Percentiles rank a stretch among this genome's conserved stretches.
phyloP scores from a whole-genome alignment of 2,329 filamentous ascomycete genomes.

The Aspergillus novofumigatus region DNA sequence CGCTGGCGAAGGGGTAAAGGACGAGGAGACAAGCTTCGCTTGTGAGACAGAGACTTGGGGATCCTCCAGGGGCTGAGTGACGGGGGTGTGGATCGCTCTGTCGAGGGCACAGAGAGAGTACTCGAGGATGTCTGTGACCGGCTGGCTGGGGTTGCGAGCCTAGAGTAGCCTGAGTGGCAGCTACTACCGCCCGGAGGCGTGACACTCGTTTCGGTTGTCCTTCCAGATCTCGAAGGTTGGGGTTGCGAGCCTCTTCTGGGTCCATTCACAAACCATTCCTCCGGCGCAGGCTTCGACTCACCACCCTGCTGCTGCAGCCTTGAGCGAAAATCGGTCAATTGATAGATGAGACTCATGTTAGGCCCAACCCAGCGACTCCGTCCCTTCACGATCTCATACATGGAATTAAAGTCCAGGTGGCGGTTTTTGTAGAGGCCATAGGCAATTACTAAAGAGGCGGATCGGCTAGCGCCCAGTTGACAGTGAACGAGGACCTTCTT shows the following conservation, averaged over 20 bases:
- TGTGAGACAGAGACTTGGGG: conserved; percentile 24
- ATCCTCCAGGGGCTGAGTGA: conserved; percentile 22
- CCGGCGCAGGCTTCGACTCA: conserved; percentile 27
- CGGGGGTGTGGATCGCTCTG: conserved; percentile 20
- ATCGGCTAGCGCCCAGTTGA: conserved; percentile 62
- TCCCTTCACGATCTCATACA: conserved; percentile 60
- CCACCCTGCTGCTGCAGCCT: conserved; percentile 34
- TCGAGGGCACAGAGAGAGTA: conserved; percentile 23
- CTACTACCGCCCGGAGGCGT: conserved; percentile 5
- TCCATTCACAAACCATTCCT: conserved; percentile 33
- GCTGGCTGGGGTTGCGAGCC: conserved; percentile 15
- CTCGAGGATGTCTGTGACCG: conserved; percentile 22
- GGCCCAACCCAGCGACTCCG: conserved; percentile 64
- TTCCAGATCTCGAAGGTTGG: conserved; percentile 21
- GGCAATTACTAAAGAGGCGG: conserved; percentile 62
- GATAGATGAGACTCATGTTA: conserved; percentile 67
- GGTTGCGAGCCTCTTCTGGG: conserved; percentile 28
- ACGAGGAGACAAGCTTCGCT: conserved; percentile 32
- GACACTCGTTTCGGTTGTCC: conserved; percentile 1
- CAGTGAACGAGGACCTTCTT: conserved; percentile 63
- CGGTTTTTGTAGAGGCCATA: conserved; percentile 63
- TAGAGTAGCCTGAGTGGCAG: conserved; percentile 9
- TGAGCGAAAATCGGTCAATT: conserved; percentile 59
- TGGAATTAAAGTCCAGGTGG: conserved; percentile 59
- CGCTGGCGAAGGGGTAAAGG: conserved; percentile 38